Percentiles rank a stretch among this genome's conserved stretches.
These are phyloP conservation scores for Coix lacrymajobi DNA, from an alignment of 176 grass and related monocot species.

Conservation along the genomic window DNA sequence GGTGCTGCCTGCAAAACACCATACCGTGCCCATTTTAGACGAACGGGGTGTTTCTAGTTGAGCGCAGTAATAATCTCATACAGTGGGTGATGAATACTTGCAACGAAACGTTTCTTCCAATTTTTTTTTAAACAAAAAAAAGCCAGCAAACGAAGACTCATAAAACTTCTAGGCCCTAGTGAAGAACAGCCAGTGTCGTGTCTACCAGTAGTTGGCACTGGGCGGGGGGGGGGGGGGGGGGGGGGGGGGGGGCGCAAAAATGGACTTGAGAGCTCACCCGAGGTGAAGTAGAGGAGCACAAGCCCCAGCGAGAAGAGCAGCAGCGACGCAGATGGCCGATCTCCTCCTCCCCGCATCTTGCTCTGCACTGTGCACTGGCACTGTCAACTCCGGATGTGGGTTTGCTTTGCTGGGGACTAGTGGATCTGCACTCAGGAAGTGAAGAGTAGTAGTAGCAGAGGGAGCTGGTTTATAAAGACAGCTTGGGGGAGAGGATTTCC, in stretches of 20 bases:
- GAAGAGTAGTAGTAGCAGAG: not conserved
- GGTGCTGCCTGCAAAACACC: not conserved
- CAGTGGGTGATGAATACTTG: too few relatives aligned
- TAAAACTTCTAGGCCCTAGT: too few relatives aligned
- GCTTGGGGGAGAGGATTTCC: not conserved
- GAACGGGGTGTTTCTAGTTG: not conserved
- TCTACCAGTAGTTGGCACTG: too few relatives aligned
- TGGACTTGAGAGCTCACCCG: conserved; percentile 20
- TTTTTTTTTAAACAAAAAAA: too few relatives aligned
- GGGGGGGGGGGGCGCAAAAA: too few relatives aligned
- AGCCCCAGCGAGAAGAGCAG: conserved; percentile 43
- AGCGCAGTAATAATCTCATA: too few relatives aligned
- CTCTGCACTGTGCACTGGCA: not conserved
- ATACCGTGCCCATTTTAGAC: not conserved
- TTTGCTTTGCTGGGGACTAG: not conserved
- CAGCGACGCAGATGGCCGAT: conserved; percentile 24
- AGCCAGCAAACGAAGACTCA: too few relatives aligned
- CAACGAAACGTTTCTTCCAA: too few relatives aligned
- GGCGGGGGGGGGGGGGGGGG: too few relatives aligned
- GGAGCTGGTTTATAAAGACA: not conserved
- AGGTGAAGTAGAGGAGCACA: conserved; percentile 54
- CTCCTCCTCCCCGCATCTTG: conserved; percentile 22
- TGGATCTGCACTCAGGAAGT: not conserved
- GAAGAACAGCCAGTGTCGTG: too few relatives aligned
- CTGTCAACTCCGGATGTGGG: not conserved